These are phyloP conservation scores for Gentiana dahurica DNA, from an alignment of 257 asterid species.

Conservation along the genomic window DNA sequence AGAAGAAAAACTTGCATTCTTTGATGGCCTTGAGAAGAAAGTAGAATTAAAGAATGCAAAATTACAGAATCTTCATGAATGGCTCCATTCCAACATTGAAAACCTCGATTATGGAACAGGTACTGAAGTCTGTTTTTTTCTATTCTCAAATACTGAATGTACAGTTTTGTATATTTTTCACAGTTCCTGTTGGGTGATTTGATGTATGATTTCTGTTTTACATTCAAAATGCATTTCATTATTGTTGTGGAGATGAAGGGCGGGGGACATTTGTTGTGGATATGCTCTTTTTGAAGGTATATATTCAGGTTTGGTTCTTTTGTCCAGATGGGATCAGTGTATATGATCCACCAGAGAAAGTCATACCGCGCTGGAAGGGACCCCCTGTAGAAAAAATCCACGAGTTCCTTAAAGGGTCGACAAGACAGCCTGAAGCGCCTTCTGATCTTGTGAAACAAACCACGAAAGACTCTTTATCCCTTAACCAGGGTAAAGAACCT, in stretches of 20 bases:
- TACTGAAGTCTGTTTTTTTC: conserved; percentile 18
- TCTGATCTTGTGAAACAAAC: conserved; percentile 26
- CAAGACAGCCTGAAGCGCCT: conserved; percentile 28
- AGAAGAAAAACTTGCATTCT: conserved; percentile 61
- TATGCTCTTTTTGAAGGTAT: not conserved
- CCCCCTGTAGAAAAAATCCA: conserved; percentile 68
- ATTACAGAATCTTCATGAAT: conserved; percentile 65
- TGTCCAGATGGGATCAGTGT: conserved; percentile 78
- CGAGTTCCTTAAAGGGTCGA: conserved; percentile 41
- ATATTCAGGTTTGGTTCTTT: not conserved
- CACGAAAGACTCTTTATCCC: conserved; percentile 8
- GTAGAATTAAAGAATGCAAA: conserved; percentile 66
- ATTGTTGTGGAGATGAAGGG: not conserved
- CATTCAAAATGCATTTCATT: not conserved
- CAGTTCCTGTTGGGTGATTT: no score
- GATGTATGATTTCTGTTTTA: not conserved
- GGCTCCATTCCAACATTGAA: conserved; percentile 82
- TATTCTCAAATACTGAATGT: not conserved
- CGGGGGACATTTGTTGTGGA: not conserved
- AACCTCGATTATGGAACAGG: conserved; percentile 98
- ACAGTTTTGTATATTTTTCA: not conserved
- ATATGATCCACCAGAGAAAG: conserved; percentile 79
- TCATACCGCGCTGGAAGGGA: conserved; percentile 83
- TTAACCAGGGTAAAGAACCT: conserved; percentile 29
- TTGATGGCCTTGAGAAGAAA: conserved; percentile 80